Base-by-base conservation (phyloP, 495 filamentous ascomycete genomes). In the Penicillium paxilli region DNA sequence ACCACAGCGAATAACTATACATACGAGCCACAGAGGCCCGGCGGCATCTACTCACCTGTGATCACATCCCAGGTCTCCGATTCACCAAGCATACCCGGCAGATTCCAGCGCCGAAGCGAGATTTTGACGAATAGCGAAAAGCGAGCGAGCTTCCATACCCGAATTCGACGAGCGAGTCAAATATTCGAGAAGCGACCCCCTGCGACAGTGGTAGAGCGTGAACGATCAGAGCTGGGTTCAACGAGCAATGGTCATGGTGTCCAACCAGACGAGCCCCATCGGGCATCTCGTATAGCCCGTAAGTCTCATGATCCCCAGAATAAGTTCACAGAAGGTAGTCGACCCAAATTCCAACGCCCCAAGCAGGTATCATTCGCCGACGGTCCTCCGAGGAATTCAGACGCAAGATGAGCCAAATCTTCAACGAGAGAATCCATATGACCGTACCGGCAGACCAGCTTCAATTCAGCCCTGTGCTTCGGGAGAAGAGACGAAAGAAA, bases 331-430 rank as follows among this genome's bases (percentile, higher is more conserved):
- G n/a, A n/a, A n/a, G n/a, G n/a, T n/a, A n/a, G n/a, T n/a, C n/a
- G n/a, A 20, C 6, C 26, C 6, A 21, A 3, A 35, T 23, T 44
- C 52, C 37, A 49, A 65, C 21, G 9, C 22, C 14, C 16, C 38
- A 4, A 3, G 28, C 21, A 72, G 71, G 55, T 37, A 16, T 38
- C 19, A 63, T 66, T 52, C 62, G 55, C 44, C 62, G 69, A 30
- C 66, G 62, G 37, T 72, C 70, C n/a, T 73, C 70, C 1, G 70
- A 72, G 46, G 67, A 72, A 35, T 70, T 72, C 42, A 66, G 72
- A 51, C 69, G 70, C 25, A 64, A 51, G 40, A 65, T 73, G 49
- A 75, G 70, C 60, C 59, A 59, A 37, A 65, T 75, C 5, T 69
- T 75, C 56, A 71, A 73, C 48, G 70, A 75, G 14, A 69, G 59